Base-by-base conservation (phyloP, 179 eudicot genomes). In the Gypsophila paniculata region DNA sequence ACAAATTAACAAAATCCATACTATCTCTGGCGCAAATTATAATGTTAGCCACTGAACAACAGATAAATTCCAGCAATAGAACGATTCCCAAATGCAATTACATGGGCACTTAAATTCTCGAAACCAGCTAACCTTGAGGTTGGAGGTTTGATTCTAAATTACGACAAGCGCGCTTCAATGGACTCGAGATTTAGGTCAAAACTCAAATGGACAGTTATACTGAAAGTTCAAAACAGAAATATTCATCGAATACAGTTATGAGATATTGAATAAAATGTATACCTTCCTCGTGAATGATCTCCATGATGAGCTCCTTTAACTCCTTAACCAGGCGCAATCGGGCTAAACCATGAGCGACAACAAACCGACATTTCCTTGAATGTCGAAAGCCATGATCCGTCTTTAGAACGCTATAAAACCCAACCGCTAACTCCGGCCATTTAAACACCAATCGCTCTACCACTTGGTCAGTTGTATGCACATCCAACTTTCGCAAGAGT, bases 211-310 rank as follows among this genome's bases (percentile, higher is more conserved):
- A 13, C 0, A 61, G 32, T n/a, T 61, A 32, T 14, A 4, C 22
- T 17, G 14, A 38, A 61, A 1, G 14, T 9, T 4, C 13, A 3
- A 34, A 62, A 29, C 22, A 19, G 5, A 49, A 8, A 10, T 34
- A 51, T 2, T 0, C 32, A 68, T 34, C n/a, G n/a, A 69, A 51
- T 29, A 55, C 57, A 6, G 13, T 61, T 12, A 46, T 11, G 2
- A 7, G 3, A 8, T 49, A 26, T 36, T 22, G 10, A n/a, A 13
- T 15, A 6, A 42, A 80, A n/a, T 22, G 46, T 76, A 68, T 60
- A 93, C 98, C 98, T 85, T 84, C 89, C n/a, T 82, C 75, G 25
- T 70, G 77, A 61, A 87, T 26, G 72, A 89, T 71, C 39, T 75
- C 66, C 74, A 62, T 64, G 19, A 89, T 22, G 64, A 83, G 59